These are phyloP conservation scores for Cladobotryum protrusum DNA, from an alignment of 2,329 filamentous ascomycete species.

Conservation along the genomic window DNA sequence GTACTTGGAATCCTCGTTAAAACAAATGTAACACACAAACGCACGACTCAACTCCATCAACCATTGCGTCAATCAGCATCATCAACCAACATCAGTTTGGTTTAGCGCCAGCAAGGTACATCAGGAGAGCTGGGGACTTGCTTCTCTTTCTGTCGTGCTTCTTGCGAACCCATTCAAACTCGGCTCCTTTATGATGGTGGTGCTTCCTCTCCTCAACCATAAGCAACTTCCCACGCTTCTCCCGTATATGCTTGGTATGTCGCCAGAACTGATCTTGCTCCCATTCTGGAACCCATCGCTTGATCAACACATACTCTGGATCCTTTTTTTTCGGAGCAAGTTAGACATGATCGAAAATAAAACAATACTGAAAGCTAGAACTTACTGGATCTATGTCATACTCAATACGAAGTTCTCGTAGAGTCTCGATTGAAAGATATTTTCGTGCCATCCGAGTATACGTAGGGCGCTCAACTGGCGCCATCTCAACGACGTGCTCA, in stretches of 20 bases:
- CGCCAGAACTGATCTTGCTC: constrained; percentile 68
- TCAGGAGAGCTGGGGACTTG: constrained; percentile 50
- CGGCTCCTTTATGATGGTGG: constrained; percentile 33
- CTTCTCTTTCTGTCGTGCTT: constrained; percentile 48
- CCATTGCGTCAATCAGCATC: no score
- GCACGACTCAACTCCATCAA: no score
- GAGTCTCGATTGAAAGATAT: constrained; percentile 57
- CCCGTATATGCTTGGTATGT: constrained; percentile 61
- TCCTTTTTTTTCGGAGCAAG: constrained; percentile 38
- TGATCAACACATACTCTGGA: constrained; percentile 65
- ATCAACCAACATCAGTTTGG: constrained; percentile 33
- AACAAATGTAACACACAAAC: background rate
- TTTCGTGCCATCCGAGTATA: constrained; percentile 59
- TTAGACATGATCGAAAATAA: constrained; percentile 24
- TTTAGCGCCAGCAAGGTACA: constrained; percentile 50
- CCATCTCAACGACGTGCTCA: background rate
- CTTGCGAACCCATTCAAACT: constrained; percentile 53
- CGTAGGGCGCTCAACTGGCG: constrained; percentile 37
- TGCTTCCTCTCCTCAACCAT: constrained; percentile 42
- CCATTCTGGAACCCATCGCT: constrained; percentile 64
- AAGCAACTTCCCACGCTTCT: constrained; percentile 42
- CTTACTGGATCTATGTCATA: constrained; percentile 52
- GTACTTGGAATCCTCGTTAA: background rate
- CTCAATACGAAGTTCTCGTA: constrained; percentile 49
- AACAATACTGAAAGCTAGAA: constrained; percentile 3